phyloP scores from a whole-genome alignment of 2,329 filamentous ascomycete species.

The Cytospora piceae region DNA sequence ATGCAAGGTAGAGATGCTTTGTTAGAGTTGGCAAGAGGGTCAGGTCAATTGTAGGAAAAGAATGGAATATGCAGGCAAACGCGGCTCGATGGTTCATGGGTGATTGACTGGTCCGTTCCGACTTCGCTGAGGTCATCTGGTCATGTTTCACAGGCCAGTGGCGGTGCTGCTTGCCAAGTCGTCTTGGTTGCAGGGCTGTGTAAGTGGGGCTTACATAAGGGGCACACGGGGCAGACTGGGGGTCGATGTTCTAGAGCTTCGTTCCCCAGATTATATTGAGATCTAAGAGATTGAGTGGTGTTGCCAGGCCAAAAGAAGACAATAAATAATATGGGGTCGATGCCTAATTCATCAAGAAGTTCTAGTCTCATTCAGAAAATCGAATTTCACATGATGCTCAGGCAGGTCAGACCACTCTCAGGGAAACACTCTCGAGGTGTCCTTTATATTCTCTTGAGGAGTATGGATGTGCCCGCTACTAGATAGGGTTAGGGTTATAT shows the following conservation, averaged over 20 bases:
- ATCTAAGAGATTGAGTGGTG: neutral
- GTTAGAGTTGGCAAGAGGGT: neutral
- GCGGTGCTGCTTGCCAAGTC: constrained; percentile 1
- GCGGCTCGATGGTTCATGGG: neutral
- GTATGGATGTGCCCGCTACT: too few relatives aligned
- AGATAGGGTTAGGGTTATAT: neutral
- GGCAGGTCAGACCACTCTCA: neutral
- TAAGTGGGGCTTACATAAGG: constrained; percentile 18
- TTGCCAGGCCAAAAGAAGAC: neutral
- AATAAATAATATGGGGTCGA: neutral
- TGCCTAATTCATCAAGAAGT: too few relatives aligned
- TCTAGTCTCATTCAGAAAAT: too few relatives aligned
- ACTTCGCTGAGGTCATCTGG: neutral
- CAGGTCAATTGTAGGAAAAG: neutral
- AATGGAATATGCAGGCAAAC: neutral
- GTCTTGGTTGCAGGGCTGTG: neutral
- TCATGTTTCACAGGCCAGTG: constrained; percentile 23
- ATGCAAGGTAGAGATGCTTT: neutral
- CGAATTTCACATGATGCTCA: neutral
- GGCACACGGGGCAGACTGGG: neutral
- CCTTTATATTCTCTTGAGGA: too few relatives aligned
- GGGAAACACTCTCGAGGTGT: too few relatives aligned
- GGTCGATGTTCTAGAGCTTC: neutral
- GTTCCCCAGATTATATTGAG: neutral
- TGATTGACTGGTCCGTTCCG: neutral